Conservation (phyloP, 495 filamentous ascomycete species). For the Polyplosphaeria fusca region DNA sequence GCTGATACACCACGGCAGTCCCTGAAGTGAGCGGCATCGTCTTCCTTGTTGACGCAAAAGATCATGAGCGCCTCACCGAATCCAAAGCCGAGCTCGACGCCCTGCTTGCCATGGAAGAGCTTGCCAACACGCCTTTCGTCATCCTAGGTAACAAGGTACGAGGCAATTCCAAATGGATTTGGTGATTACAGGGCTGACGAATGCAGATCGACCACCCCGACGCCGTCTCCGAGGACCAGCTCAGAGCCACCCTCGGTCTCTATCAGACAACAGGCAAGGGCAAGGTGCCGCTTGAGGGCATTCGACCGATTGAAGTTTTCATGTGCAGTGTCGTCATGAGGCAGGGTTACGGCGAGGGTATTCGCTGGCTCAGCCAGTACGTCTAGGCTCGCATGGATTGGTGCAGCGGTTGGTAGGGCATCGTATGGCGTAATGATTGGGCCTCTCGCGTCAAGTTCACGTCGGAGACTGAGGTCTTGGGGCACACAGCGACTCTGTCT, state of each 20-base stretch:
- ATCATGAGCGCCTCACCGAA: constrained; percentile 88
- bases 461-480: too few relatives aligned
- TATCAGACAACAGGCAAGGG: constrained; percentile 98
- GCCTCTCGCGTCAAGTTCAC: too few relatives aligned
- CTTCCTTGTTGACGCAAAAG: constrained; percentile 96
- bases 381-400: constrained; percentile 50
- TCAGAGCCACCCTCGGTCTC: constrained; percentile 82
- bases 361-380: constrained; percentile 77
- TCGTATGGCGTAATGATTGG: too few relatives aligned
- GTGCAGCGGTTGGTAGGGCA: too few relatives aligned
- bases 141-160: constrained; percentile 98
- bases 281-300: constrained; percentile 90
- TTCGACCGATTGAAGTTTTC: constrained; percentile 95
- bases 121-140: constrained; percentile 85
- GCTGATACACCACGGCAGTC: constrained; percentile 55
- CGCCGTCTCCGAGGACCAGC: constrained; percentile 90
- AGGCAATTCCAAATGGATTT: too few relatives aligned
- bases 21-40: constrained; percentile 97
- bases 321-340: constrained; percentile 99
- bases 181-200: too few relatives aligned
- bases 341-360: constrained; percentile 81
- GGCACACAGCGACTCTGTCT: too few relatives aligned
- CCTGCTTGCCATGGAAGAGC: constrained; percentile 36
- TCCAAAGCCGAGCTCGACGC: constrained; percentile 96
- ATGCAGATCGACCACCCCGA: constrained; percentile 97